Conservation (phyloP, 768 basidiomycete species). For the Coprinopsis marcescibilis region DNA sequence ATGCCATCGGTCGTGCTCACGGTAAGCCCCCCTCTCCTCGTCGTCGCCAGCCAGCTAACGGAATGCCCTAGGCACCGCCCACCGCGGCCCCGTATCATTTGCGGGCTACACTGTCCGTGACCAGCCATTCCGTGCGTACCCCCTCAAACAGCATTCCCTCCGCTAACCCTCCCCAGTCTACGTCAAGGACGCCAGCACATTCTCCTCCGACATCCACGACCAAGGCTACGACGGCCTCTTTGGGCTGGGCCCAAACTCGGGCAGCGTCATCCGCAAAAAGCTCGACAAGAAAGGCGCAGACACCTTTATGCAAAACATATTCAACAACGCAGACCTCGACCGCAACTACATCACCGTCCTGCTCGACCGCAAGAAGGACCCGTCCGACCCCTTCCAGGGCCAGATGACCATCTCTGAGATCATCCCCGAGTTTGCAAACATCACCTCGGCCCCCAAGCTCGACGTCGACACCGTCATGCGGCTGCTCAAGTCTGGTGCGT, state of each 20-base stretch:
- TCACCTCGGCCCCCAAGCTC: constrained; percentile 58
- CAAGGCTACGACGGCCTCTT: constrained; percentile 69
- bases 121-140: constrained; percentile 60
- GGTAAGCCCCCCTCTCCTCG: constrained; percentile 31
- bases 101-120: constrained; percentile 52
- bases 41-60: neutral
- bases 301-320: constrained; percentile 60
- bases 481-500: constrained; percentile 42
- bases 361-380: constrained; percentile 55
- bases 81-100: constrained; percentile 46
- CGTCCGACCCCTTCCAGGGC: constrained; percentile 46
- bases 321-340: constrained; percentile 48
- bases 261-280: constrained; percentile 57
- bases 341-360: constrained; percentile 66
- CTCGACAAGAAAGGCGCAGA: constrained; percentile 45
- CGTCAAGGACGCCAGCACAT: constrained; percentile 56
- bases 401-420: constrained; percentile 67
- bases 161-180: constrained; percentile 38
- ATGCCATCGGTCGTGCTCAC: constrained; percentile 62
- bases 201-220: constrained; percentile 52
- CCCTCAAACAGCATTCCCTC: constrained; percentile 1
- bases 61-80: constrained; percentile 31
- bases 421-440: constrained; percentile 54
- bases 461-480: constrained; percentile 59
- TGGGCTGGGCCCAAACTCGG: constrained; percentile 73